Conservation (phyloP, 345 rosid genomes). For the Pistacia vera region DNA sequence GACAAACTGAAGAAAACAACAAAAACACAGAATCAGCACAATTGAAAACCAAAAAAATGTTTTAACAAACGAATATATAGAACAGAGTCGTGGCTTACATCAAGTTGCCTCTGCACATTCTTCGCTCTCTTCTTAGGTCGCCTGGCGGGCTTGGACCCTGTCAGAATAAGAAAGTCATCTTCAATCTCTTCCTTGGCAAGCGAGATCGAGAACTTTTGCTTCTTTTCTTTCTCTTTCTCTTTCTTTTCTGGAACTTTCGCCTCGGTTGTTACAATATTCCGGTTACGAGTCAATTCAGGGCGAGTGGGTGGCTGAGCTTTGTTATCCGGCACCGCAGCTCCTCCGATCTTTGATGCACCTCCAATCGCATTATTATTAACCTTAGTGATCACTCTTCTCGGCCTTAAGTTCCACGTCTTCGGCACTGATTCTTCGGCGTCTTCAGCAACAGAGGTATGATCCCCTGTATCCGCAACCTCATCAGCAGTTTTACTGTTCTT, state of each 20-base stretch:
- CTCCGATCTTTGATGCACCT: slow-evolving; percentile 29
- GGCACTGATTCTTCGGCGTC: slow-evolving; percentile 43
- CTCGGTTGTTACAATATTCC: slow-evolving; percentile 32
- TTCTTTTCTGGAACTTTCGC: slow-evolving; percentile 29
- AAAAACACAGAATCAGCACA: neutral
- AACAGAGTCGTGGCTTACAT: slow-evolving; percentile 33
- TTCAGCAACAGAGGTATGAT: slow-evolving; percentile 46
- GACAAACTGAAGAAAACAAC: slow-evolving; percentile 36
- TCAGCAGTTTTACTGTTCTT: slow-evolving; percentile 33
- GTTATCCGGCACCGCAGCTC: slow-evolving; percentile 28
- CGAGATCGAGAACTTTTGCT: slow-evolving; percentile 54
- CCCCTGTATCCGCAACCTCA: slow-evolving; percentile 26
- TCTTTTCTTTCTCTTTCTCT: slow-evolving; percentile 32
- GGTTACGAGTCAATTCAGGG: neutral
- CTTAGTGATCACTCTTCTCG: slow-evolving; percentile 46
- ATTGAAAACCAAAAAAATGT: neutral
- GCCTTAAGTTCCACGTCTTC: slow-evolving; percentile 78
- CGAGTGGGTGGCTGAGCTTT: slow-evolving; percentile 27
- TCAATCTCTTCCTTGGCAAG: slow-evolving; percentile 72
- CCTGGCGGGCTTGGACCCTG: slow-evolving; percentile 71
- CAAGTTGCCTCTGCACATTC: slow-evolving; percentile 68
- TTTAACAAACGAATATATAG: neutral
- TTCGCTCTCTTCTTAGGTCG: slow-evolving; percentile 76
- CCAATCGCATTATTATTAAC: slow-evolving; percentile 24
- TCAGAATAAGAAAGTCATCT: slow-evolving; percentile 64